Base-by-base conservation (phyloP, 352 stramenopile genomes). In the Phytophthora multivora region DNA sequence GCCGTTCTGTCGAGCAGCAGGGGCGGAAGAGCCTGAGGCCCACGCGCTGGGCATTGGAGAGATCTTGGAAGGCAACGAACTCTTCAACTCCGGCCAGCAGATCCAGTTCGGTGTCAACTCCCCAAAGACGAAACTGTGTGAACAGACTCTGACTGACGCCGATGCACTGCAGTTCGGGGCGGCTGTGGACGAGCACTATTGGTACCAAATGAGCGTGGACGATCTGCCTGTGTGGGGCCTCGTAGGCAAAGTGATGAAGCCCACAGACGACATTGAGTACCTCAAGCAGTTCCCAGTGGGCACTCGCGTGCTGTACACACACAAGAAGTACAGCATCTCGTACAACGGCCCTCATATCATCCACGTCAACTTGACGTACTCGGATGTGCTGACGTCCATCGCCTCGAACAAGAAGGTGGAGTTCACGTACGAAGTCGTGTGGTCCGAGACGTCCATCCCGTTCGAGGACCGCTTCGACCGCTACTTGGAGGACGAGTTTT, bases 161-260 rank as follows among this genome's bases (percentile, higher is more conserved):
- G 87, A 95, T 51, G 87, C 85, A 41, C 77, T 93, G 58, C 77
- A 91, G 47, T 94, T 95, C 68, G 83, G 74, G 12, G 83, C 83
- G 4, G 85, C 87, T 25, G 86, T 98, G 43, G 86, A 97, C 51
- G 93, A 99, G 53, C 93, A 99, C 73, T 99, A 99, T 70, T 99
- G 98, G 89, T 99, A 99, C 77, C 96, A 99, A 79, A 94, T 99
- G 86, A 99, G 98, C 66, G 77, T 99, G 18, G 98, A 99, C 56
- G 97, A 99, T 66, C 77, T 99, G 50, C 98, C 98, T 9, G 83
- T 99, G 18, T 99, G 97, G 97, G 97, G 97, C 9, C 97, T 99
- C 65, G 97, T 99, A 21, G 98, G 98, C 23, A 98, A 99, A 76
- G 90, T 98, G 49, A 89, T 98, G 71, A 95, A 92, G 50, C 81